Base-by-base conservation (phyloP, 2,329 filamentous ascomycete genomes). In the Claviceps monticola region DNA sequence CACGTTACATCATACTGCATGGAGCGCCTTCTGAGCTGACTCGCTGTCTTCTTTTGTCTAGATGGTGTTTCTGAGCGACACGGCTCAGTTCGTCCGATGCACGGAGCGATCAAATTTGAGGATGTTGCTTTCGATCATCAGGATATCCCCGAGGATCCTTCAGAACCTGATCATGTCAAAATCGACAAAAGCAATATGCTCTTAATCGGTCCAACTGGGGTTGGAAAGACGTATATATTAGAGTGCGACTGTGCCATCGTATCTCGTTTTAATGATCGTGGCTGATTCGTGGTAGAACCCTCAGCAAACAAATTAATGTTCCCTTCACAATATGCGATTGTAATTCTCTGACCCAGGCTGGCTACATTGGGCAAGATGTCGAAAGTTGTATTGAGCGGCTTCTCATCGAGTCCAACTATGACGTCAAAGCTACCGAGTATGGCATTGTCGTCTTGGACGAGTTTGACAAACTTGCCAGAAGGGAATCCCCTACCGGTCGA, bases 351-450 rank as follows among this genome's bases (percentile, higher is more conserved):
- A 97, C 91, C 0, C 91, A 96, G 69, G 91, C 91, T 4, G 91
- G 93, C 26, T 98, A 98, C 61, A 96, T 98, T 58, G 93, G 93
- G 34, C 91, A 97, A 63, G 93, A 98, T 64, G 91, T 91, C n/a
- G 93, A 98, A 64, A 84, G 88, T 0, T 96, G 91, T 60, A 88
- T 98, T 42, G 88, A 96, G 62, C 79, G 93, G 45, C 75, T 98
- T 26, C 74, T 98, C 9, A 86, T 94, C 51, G 89, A 94, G 54
- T 83, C 91, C 8, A 91, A 94, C 64, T 95, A 95, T 66, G 86
- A 95, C 59, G 80, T 93, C 29, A 81, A 82, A 53, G 82, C 84
- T 51, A 84, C 89, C 7, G 91, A 98, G 64, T 80, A 87, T 50
- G 93, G 93, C 5, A 97, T 98, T 52, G 88, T 98, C 46, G 93